Evolutionary conservation across 176 grass and related monocot genomes (phyloP), one percentile per base, ranked within the genome.

Genomic region (Oryza brachyantha): DNA sequence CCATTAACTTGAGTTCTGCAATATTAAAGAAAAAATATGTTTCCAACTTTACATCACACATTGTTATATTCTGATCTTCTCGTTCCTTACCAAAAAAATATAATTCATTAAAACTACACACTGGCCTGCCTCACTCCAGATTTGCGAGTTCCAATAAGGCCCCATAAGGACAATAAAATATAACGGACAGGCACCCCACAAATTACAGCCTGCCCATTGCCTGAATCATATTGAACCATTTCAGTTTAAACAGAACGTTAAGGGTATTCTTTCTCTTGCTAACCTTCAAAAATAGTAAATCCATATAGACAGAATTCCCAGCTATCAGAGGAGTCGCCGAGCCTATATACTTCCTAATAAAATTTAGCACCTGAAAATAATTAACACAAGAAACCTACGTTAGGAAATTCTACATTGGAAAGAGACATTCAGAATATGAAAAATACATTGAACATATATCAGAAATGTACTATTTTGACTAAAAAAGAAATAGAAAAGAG

Each of bases 221-320:
- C 42, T 46, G 29, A 62, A 81, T 29, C 29, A 64, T 45, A 45
- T 59, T 52, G 63, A 55, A 74, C 40, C 79, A 35, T 63, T 65
- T 80, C 13, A 58, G 28, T 78, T 79, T 69, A 22, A 40, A 26
- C 76, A 72, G 35, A 36, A 68, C 35, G 38, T n/a, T 46, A 29
- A 60, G 71, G 5, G 17, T 81, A 29, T 60, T 13, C 16, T 34
- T 32, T 43, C 34, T 79, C 66, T 58, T 67, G 42, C 83, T 57
- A 78, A 94, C 92, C 92, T 94, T 94, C 78, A 94, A 88, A 86
- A 91, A 94, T 74, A 91, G 71, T 46, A 84, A 84, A 71, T 91
- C 92, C 60, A 83, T 74, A 71, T 89, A 91, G 73, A 94, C 42
- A 78, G 92, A 94, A 80, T 89, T 94, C 74, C 92, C 92, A 78